Conservation (phyloP, 352 stramenopile species). For the Phytophthora rubi region DNA sequence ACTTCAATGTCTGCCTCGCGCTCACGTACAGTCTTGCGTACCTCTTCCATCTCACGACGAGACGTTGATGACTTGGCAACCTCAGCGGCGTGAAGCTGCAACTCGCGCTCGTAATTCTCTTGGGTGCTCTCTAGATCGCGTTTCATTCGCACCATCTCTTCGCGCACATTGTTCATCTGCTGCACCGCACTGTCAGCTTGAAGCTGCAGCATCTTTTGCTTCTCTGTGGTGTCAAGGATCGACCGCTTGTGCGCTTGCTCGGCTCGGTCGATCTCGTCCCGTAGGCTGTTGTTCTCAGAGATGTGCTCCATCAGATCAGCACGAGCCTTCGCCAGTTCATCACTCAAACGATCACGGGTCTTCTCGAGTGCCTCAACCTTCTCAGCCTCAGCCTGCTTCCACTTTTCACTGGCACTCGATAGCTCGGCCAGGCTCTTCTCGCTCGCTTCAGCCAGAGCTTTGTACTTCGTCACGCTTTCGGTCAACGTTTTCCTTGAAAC, state of each 20-base stretch:
- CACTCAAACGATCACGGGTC: slow-evolving; percentile 42
- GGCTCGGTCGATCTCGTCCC: slow-evolving; percentile 66
- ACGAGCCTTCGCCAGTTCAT: slow-evolving; percentile 57
- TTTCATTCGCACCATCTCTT: slow-evolving; percentile 56
- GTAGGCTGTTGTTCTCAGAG: slow-evolving; percentile 60
- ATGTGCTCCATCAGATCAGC: slow-evolving; percentile 66
- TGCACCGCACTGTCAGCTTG: slow-evolving; percentile 49
- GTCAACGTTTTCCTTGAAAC: slow-evolving; percentile 67
- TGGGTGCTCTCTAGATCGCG: slow-evolving; percentile 54
- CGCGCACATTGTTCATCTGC: slow-evolving; percentile 52
- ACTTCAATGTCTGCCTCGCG: slow-evolving; percentile 44
- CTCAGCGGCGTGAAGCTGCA: slow-evolving; percentile 78
- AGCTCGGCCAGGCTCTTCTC: slow-evolving; percentile 73
- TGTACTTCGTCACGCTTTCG: slow-evolving; percentile 74
- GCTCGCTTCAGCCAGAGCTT: slow-evolving; percentile 75
- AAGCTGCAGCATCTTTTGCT: slow-evolving; percentile 54
- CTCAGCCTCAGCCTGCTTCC: slow-evolving; percentile 58
- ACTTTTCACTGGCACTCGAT: slow-evolving; percentile 66
- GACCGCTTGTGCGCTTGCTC: slow-evolving; percentile 47
- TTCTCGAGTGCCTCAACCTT: slow-evolving; percentile 58
- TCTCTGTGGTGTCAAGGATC: slow-evolving; percentile 51
- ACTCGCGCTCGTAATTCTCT: slow-evolving; percentile 86
- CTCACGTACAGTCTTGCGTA: slow-evolving; percentile 46
- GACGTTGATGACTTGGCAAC: slow-evolving; percentile 59
- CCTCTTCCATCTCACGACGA: slow-evolving; percentile 61